Percentiles rank a stretch among this genome's conserved stretches.
Conservation (phyloP, 1,284 basidiomycete species). For the Melampsora larici-populina region DNA sequence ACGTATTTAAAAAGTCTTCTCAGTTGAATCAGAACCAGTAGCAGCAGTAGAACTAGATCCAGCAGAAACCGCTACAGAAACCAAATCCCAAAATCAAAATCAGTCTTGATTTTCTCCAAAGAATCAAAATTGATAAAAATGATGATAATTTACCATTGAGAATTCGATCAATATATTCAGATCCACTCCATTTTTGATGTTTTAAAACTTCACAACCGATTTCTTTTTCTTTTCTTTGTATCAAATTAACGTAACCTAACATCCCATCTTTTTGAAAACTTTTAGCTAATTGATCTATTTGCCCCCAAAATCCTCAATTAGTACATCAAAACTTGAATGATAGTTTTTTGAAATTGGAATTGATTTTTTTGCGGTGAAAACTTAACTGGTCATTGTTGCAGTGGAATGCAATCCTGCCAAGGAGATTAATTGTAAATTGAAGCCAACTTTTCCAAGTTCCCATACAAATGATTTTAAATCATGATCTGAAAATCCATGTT, state of each 20-base stretch:
- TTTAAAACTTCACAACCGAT: slow-evolving; percentile 87
- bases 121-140: neutral
- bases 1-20: slow-evolving; percentile 54
- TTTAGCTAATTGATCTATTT: slow-evolving; percentile 60
- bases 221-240: slow-evolving; percentile 82
- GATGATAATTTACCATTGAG: slow-evolving; percentile 46
- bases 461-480: slow-evolving; percentile 82
- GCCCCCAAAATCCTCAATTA: too few relatives aligned
- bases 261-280: slow-evolving; percentile 76
- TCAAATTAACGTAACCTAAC: slow-evolving; percentile 77
- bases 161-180: slow-evolving; percentile 73
- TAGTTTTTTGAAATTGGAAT: too few relatives aligned
- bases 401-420: slow-evolving; percentile 82
- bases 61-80: slow-evolving; percentile 59
- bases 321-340: too few relatives aligned
- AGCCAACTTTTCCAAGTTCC: slow-evolving; percentile 85
- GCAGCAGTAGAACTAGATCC: slow-evolving; percentile 61
- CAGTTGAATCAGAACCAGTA: slow-evolving; percentile 78
- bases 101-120: too few relatives aligned
- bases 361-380: slow-evolving; percentile 47
- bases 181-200: slow-evolving; percentile 88
- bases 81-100: too few relatives aligned
- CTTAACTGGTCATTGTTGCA: slow-evolving; percentile 70
- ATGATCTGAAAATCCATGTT: slow-evolving; percentile 68
- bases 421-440: slow-evolving; percentile 78